Base-by-base conservation (phyloP, 257 asterid species). In the Osmanthus fragrans region DNA sequence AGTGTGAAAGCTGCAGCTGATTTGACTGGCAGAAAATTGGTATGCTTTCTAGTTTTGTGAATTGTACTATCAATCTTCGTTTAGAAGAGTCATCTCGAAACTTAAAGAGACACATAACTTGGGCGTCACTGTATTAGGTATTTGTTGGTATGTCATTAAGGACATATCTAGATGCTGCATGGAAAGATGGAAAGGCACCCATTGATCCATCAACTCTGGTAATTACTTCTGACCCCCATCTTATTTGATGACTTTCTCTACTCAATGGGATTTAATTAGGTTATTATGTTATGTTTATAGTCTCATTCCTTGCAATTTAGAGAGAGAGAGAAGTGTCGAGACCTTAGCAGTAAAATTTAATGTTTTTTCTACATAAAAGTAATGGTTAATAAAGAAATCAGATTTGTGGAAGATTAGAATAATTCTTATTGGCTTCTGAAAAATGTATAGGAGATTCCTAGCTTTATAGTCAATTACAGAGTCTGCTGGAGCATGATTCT, bases 171-270 rank as follows among this genome's bases (percentile, higher is more conserved):
- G 98, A 96, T 11, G 99, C 99, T 86, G 98, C 99, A 18, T 96
- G 97, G 97, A 96, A 84, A 89, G 99, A 92, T 85, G 98, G 99
- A 80, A 93, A 90, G 83, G 97, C 99, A 63, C 97, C 98, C 27
- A 92, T 96, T 70, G 99, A 96, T 89, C 99, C 99, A 80, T 96
- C 98, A 77, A 90, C 98, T 73, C 91, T 96, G 99, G 99, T 96
- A 90, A 88, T 81, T 67, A 47, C 80, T 72, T 75, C 65, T 51
- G 39, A 60, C 68, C 64, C 84, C 75, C 54, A 40, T 45, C 29
- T 78, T 72, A 63, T 64, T 77, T 73, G 71, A 27, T 49, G 67
- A 64, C 72, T 33, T 68, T 4, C 63, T 45, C 39, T 63, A 58
- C 70, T 63, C 8, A 75, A 69, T 73, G 56, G 64, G 63, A 39